Evolutionary conservation across 2,329 filamentous ascomycete genomes (phyloP).

Genomic region (Calonectria honghensis): DNA sequence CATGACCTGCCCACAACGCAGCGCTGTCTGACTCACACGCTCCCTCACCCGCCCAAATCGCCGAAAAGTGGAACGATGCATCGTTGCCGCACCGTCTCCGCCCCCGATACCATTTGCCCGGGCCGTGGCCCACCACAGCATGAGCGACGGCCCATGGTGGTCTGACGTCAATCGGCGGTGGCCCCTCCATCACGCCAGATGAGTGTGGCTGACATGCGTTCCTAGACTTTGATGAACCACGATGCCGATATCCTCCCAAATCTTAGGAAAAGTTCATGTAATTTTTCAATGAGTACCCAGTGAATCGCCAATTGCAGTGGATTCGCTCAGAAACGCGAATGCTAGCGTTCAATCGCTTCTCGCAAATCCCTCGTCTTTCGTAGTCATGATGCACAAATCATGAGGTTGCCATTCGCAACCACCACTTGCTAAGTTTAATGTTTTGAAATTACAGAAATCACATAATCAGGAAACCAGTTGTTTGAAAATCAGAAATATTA

Average conservation of each 20-base stretch:
- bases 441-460: slow-evolving; percentile 15
- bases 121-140: slow-evolving; percentile 43
- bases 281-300: background rate
- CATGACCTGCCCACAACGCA: slow-evolving; percentile 37
- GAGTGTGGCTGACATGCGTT: slow-evolving; percentile 46
- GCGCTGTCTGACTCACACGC: slow-evolving; percentile 30
- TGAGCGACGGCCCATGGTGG: slow-evolving; percentile 53
- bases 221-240: slow-evolving; percentile 13
- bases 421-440: background rate
- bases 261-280: background rate
- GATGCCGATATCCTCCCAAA: background rate
- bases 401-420: background rate
- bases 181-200: slow-evolving; percentile 46
- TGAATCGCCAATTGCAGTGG: background rate
- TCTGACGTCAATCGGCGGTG: slow-evolving; percentile 45
- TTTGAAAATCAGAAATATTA: slow-evolving; percentile 43
- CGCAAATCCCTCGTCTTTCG: background rate
- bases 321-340: background rate
- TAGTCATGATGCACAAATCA: slow-evolving; percentile 11
- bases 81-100: slow-evolving; percentile 15
- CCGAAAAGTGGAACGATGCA: slow-evolving; percentile 40
- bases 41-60: slow-evolving; percentile 14
- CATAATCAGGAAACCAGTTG: background rate
- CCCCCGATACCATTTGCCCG: slow-evolving; percentile 26
- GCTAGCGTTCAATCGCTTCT: background rate